Conservation (phyloP, 2,329 filamentous ascomycete genomes). For the Fusarium nodosum region DNA sequence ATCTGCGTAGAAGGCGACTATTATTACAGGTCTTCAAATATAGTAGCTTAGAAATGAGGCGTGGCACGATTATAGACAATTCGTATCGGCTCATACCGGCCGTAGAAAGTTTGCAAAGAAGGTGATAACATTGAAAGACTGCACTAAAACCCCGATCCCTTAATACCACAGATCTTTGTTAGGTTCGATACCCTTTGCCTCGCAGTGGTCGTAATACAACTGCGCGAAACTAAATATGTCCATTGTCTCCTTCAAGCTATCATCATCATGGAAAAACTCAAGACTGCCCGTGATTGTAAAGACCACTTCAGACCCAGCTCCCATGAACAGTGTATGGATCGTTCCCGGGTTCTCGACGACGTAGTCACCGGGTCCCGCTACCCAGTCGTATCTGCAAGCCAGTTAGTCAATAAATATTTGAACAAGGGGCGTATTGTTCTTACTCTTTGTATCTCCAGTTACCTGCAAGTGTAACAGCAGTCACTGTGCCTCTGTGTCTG, state of each 20-base stretch:
- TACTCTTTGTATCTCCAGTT: conserved; percentile 22
- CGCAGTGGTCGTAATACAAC: conserved; percentile 2
- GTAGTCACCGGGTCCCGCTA: conserved; percentile 5
- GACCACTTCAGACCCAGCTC: neutral
- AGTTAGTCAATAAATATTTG: neutral
- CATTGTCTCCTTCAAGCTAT: conserved; percentile 12
- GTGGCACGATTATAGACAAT: too few relatives aligned
- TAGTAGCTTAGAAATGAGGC: too few relatives aligned
- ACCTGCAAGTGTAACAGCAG: conserved; percentile 1
- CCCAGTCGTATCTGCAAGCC: neutral
- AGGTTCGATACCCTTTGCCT: neutral
- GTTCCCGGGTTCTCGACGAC: conserved; percentile 11
- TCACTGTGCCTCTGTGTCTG: neutral
- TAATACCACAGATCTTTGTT: conserved; percentile 4
- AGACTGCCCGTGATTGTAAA: conserved; percentile 12
- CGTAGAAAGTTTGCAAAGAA: too few relatives aligned
- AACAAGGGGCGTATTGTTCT: too few relatives aligned
- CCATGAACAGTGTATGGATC: conserved; percentile 6
- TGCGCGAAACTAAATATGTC: conserved; percentile 5
- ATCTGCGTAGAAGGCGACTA: too few relatives aligned
- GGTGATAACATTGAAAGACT: too few relatives aligned
- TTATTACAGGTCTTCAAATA: too few relatives aligned
- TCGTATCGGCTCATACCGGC: too few relatives aligned
- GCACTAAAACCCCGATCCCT: too few relatives aligned
- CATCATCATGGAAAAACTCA: conserved; percentile 7